phyloP scores from a whole-genome alignment of 1,139 yeast genomes.

The Hyphopichia pseudoburtonii region DNA sequence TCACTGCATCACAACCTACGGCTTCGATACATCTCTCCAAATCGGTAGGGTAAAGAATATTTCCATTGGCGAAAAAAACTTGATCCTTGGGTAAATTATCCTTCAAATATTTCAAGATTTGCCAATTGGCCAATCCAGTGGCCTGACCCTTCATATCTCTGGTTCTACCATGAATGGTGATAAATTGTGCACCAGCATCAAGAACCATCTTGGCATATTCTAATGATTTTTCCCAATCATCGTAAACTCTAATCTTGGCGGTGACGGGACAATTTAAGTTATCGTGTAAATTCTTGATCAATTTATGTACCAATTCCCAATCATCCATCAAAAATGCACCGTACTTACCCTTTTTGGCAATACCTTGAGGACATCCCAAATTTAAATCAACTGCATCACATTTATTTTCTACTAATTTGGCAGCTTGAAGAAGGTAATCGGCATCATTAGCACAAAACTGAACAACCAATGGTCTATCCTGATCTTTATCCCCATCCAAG shows the following conservation, averaged over 20 bases:
- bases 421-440: conserved; percentile 77
- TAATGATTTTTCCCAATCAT: conserved; percentile 79
- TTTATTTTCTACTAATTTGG: conserved; percentile 70
- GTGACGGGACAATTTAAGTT: conserved; percentile 86
- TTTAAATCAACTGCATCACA: conserved; percentile 97
- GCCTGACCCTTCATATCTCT: conserved; percentile 96
- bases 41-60: conserved; percentile 82
- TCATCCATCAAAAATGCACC: conserved; percentile 98
- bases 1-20: conserved; percentile 82
- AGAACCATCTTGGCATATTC: conserved; percentile 90
- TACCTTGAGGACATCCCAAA: conserved; percentile 97
- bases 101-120: conserved; percentile 66
- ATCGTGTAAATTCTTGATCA: conserved; percentile 72
- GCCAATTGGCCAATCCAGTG: conserved; percentile 96
- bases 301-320: conserved; percentile 76
- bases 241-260: conserved; percentile 90
- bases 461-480: conserved; percentile 82
- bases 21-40: conserved; percentile 62
- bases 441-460: conserved; percentile 98
- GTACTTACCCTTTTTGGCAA: conserved; percentile 90
- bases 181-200: conserved; percentile 91
- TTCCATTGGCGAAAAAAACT: conserved; percentile 93
- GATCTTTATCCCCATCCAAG: conserved; percentile 64
- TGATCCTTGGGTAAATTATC: conserved; percentile 81
- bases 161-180: conserved; percentile 94